Evolutionary conservation across 2,329 filamentous ascomycete genomes (phyloP), one percentile per base, ranked within the genome.

Genomic region (Colletotrichum brevisporum): DNA sequence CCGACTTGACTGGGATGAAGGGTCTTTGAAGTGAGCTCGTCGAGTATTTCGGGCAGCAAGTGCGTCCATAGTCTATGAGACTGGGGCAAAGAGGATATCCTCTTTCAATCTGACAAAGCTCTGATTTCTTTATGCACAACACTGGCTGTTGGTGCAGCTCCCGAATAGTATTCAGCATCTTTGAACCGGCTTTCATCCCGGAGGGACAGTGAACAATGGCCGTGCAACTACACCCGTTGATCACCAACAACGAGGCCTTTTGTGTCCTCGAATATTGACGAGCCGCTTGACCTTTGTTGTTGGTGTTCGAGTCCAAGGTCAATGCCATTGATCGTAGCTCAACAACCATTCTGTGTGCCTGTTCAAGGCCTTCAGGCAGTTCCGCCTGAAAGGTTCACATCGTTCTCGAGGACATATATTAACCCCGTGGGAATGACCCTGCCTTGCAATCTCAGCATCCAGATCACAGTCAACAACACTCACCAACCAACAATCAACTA

Each of bases 1-100:
- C 56, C 56, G 41, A 55, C 50, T n/a, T 13, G 16, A 21, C 57
- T 27, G 13, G 63, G 63, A 67, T 45, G 16, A n/a, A 36, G 51
- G 4, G 18, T 56, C 21, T 18, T 45, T n/a, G n/a, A 24, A 21
- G 10, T n/a, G 8, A 43, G 13, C 13, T 48, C 31, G n/a, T n/a
- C n/a, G n/a, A n/a, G n/a, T 55, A 15, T 13, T 56, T 1, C 21
- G 24, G 41, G 3, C 36, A 13, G 41, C 41, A 15, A 43, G 41
- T 5, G 13, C 13, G 12, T 21, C 45, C 15, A 10, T 26, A 10
- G 9, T 10, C 31, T 36, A 8, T 4, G 48, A 16, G 56, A 12
- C 56, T 36, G 15, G 2, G 21, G n/a, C n/a, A 41, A 8, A n/a
- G 26, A 31, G 47, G 18, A 41, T 60, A 6, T 41, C 31, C 31